A percentile compares a stretch with the other conserved stretches of the same genome.
phyloP scores from a whole-genome alignment of 2,329 filamentous ascomycete genomes.

The Sclerotinia minor region DNA sequence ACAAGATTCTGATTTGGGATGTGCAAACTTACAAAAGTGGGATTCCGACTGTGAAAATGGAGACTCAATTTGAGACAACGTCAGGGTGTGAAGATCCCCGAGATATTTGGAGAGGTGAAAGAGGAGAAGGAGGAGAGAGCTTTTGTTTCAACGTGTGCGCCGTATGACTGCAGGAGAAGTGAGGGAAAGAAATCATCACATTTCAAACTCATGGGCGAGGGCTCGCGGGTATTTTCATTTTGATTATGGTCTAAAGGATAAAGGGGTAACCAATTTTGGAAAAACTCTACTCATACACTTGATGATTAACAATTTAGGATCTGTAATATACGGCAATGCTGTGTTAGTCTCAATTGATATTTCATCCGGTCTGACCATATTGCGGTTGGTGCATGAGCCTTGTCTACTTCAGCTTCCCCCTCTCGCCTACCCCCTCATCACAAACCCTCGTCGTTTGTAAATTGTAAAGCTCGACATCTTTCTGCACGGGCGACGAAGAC shows the following conservation, averaged over 20 bases:
- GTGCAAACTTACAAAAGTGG: constrained; percentile 12
- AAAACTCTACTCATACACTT: background rate
- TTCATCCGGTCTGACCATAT: constrained; percentile 19
- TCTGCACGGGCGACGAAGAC: constrained; percentile 5
- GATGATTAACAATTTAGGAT: background rate
- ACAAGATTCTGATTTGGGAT: constrained; percentile 19
- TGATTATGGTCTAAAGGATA: background rate
- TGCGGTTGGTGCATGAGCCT: constrained; percentile 16
- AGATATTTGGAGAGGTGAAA: background rate
- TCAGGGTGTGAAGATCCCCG: constrained; percentile 13
- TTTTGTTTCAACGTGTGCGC: constrained; percentile 2
- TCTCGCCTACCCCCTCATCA: constrained; percentile 15
- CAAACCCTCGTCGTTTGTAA: background rate
- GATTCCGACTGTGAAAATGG: constrained; percentile 11
- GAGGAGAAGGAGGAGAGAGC: background rate
- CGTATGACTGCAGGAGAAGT: background rate
- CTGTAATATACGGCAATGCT: constrained; percentile 16
- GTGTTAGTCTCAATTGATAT: constrained; percentile 14
- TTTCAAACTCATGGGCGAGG: background rate
- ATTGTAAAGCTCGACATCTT: background rate
- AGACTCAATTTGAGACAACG: constrained; percentile 12
- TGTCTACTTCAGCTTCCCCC: background rate
- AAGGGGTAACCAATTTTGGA: background rate
- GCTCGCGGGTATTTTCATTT: background rate
- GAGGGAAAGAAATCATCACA: background rate